Conservation (phyloP, 2,329 filamentous ascomycete species). For the Botrytis hyacinthi region DNA sequence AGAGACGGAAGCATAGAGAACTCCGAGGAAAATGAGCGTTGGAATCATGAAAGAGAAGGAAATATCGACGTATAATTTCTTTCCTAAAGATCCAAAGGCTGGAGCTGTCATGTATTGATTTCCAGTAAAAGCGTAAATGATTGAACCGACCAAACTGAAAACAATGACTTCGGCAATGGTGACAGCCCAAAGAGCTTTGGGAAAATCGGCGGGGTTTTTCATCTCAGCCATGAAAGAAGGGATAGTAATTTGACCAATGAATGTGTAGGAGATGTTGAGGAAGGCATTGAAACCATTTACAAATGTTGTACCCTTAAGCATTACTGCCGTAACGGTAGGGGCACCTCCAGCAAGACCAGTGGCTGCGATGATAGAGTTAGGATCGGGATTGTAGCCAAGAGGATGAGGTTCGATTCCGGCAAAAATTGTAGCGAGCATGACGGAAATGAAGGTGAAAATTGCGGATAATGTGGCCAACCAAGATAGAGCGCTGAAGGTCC, state of each 20-base stretch:
- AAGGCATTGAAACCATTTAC: constrained; percentile 83
- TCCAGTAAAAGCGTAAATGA: constrained; percentile 85
- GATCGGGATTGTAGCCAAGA: constrained; percentile 57
- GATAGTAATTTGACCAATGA: constrained; percentile 92
- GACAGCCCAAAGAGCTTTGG: constrained; percentile 87
- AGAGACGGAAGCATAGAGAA: constrained; percentile 86
- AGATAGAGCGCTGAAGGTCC: constrained; percentile 79
- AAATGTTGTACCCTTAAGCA: constrained; percentile 69
- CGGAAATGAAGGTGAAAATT: constrained; percentile 85
- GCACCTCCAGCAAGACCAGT: constrained; percentile 49
- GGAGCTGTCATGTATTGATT: constrained; percentile 86
- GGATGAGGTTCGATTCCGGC: constrained; percentile 74
- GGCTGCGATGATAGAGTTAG: constrained; percentile 39
- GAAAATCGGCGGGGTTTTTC: constrained; percentile 77
- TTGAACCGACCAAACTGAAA: constrained; percentile 76
- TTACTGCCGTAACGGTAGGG: constrained; percentile 66
- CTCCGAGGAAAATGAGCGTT: constrained; percentile 87
- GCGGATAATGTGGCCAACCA: constrained; percentile 78
- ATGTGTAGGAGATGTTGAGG: constrained; percentile 93
- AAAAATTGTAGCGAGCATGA: constrained; percentile 80
- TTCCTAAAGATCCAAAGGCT: constrained; percentile 79
- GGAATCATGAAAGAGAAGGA: constrained; percentile 95
- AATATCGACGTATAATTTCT: constrained; percentile 76
- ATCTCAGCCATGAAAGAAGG: constrained; percentile 96
- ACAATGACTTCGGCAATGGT: constrained; percentile 85